Conservation (phyloP, 2,329 filamentous ascomycete species). For the Lecanicillium sp. region DNA sequence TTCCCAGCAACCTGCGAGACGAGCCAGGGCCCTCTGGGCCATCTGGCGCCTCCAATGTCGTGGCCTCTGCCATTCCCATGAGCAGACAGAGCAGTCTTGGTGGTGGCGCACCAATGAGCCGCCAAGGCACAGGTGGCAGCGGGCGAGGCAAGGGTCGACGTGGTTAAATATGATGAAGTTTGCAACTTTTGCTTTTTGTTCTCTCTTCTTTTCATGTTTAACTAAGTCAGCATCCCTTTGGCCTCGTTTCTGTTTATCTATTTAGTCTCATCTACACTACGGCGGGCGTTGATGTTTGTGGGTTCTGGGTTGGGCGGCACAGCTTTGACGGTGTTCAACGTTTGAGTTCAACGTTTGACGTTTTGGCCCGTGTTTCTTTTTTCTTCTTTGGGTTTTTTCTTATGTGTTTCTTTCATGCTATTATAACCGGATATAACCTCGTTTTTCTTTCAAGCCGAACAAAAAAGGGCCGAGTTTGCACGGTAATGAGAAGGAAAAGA, state of each 20-base stretch:
- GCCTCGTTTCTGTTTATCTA: neutral
- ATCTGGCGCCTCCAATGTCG: conserved; percentile 26
- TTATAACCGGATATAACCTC: conserved; percentile 1
- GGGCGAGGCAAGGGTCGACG: conserved; percentile 41
- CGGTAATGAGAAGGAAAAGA: neutral
- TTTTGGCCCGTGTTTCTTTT: neutral
- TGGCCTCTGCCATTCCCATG: conserved; percentile 42
- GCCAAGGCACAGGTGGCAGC: conserved; percentile 45
- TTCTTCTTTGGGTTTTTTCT: neutral
- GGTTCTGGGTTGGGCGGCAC: neutral
- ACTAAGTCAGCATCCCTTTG: neutral
- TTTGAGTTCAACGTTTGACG: no score
- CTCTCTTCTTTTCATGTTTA: neutral
- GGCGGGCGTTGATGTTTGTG: conserved; percentile 9
- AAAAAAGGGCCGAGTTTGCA: neutral
- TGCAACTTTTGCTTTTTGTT: neutral
- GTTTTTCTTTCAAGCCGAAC: neutral
- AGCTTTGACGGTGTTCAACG: no score
- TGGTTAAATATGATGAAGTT: neutral
- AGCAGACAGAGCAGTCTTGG: conserved; percentile 51
- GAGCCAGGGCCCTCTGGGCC: conserved; percentile 27
- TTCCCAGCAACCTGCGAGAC: conserved; percentile 41
- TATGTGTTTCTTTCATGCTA: conserved; percentile 4
- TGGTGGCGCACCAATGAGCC: conserved; percentile 48
- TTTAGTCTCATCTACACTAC: neutral